These are phyloP conservation scores for Cyclotella sp. DNA, from an alignment of 108 stramenopile genomes.

Conservation along the genomic window DNA sequence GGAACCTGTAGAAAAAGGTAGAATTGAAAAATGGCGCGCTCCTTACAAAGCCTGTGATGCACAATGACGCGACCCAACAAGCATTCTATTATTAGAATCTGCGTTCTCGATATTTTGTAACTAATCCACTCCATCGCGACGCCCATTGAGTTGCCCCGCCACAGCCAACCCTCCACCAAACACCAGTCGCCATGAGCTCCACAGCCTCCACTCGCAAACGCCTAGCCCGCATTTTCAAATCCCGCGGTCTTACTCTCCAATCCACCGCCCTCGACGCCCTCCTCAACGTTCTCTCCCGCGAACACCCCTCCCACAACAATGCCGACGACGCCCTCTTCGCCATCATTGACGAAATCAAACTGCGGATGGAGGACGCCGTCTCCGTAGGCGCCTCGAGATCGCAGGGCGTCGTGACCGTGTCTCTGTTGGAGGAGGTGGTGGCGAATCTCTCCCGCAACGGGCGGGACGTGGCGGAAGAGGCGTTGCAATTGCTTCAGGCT, in stretches of 20 bases:
- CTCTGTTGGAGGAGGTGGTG: slow-evolving; percentile 56
- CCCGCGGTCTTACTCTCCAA: slow-evolving; percentile 60
- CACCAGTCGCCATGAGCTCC: slow-evolving; percentile 12
- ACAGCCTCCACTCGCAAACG: slow-evolving; percentile 40
- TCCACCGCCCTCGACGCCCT: slow-evolving; percentile 57
- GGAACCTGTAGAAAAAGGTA: too few relatives aligned
- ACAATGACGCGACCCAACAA: too few relatives aligned
- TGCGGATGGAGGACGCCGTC: slow-evolving; percentile 29
- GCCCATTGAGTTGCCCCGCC: too few relatives aligned
- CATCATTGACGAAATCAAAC: slow-evolving; percentile 56
- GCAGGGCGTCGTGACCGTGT: slow-evolving; percentile 43
- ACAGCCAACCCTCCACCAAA: too few relatives aligned
- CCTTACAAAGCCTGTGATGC: too few relatives aligned
- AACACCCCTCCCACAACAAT: slow-evolving; percentile 36
- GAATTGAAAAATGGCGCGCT: too few relatives aligned
- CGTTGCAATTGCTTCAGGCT: slow-evolving; percentile 33
- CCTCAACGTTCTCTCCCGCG: slow-evolving; percentile 52
- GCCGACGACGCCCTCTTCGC: slow-evolving; percentile 26
- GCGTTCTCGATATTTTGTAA: too few relatives aligned
- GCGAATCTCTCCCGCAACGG: slow-evolving; percentile 41
- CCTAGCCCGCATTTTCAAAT: slow-evolving; percentile 58
- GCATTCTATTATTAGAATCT: too few relatives aligned
- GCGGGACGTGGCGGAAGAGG: slow-evolving; percentile 42
- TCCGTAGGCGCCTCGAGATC: not conserved
- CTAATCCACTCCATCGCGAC: too few relatives aligned